These are phyloP conservation scores for Microcos paniculata DNA, from an alignment of 345 rosid species.

Conservation along the genomic window DNA sequence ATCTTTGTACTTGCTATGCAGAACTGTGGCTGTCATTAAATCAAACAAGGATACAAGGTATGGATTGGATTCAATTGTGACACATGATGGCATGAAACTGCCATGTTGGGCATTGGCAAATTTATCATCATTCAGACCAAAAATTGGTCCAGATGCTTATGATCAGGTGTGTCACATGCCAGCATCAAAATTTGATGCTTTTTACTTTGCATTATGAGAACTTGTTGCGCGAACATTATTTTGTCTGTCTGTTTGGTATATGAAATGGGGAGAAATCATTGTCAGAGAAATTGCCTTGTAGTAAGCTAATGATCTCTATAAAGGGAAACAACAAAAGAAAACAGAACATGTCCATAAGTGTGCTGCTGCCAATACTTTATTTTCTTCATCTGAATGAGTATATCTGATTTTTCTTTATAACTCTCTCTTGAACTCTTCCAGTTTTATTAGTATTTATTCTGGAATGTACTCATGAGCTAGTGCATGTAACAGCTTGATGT, in stretches of 20 bases:
- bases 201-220: background rate
- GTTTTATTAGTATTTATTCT: background rate
- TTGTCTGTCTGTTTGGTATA: background rate
- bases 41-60: slow-evolving; percentile 80
- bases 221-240: background rate
- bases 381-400: background rate
- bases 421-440: background rate
- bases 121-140: slow-evolving; percentile 56
- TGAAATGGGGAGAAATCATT: background rate
- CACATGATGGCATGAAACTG: slow-evolving; percentile 78
- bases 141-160: slow-evolving; percentile 61
- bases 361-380: background rate
- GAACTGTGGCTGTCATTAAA: slow-evolving; percentile 73
- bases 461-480: slow-evolving; percentile 2
- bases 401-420: background rate
- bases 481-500: slow-evolving; percentile 64
- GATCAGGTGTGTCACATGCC: slow-evolving; percentile 37
- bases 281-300: too few species aligned
- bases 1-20: slow-evolving; percentile 24
- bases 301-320: too few species aligned
- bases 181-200: background rate
- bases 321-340: too few species aligned
- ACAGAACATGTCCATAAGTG: too few species aligned
- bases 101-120: slow-evolving; percentile 67
- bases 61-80: slow-evolving; percentile 65